Base-by-base conservation (phyloP, 495 filamentous ascomycete species). In the Thermothielavioides terrestris region DNA sequence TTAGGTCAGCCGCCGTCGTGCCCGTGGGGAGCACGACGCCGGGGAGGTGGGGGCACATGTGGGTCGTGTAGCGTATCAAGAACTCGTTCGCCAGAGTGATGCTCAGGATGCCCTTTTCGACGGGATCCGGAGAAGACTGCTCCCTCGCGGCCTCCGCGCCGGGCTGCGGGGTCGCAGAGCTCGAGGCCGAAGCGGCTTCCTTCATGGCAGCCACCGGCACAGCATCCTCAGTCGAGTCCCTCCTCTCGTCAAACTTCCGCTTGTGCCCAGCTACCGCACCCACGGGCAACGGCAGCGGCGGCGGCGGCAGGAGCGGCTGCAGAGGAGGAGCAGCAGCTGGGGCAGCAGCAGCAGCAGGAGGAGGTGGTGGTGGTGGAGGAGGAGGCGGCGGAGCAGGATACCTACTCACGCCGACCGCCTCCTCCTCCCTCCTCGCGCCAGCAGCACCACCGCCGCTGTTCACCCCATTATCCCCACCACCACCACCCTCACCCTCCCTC, bases 31-130 rank as follows among this genome's bases (percentile, higher is more conserved):
- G 86, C 6, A 90, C 78, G 14, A 96, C 86, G 7, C 81, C 79
- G 0, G 91, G 90, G 42, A 95, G 74, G 51, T 89, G 81, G 0
- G 72, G 74, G 0, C 73, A 71, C 77, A 95, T 86, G 2, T 82
- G 64, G 2, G 78, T 75, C 4, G 79, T 76, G 55, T 86, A 97
- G 15, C 79, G 78, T 5, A 70, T 59, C 56, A 94, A 94, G 11
- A 91, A 71, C 17, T 70, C 68, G 4, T 72, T 59, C 0, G 89
- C 89, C 17, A 74, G 65, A 9, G 80, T 75, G 44, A 76, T 72
- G 26, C 74, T 77, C 30, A 96, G 61, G 4, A 95, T 26, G 17
- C 79, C 75, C 59, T 80, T 76, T 60, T 92, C 82, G 37, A 91
- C 77, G 25, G 89, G 69, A 66, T 94, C 87, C 1, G 72, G 9